Conservation (phyloP, 768 basidiomycete genomes). For the Phlebiopsis gigantea region DNA sequence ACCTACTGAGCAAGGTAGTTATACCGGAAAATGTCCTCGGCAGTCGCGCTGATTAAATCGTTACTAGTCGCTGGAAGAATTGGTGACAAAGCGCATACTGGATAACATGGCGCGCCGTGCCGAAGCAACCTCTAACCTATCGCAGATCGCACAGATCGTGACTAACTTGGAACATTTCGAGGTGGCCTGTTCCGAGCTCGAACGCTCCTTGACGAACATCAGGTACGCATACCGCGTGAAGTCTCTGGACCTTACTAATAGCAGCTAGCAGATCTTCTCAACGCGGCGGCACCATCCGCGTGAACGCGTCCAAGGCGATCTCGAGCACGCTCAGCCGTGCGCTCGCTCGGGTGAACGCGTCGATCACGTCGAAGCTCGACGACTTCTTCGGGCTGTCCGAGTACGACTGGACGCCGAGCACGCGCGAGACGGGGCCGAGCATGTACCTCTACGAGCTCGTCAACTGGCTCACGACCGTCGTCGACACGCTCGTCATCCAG, state of each 20-base stretch:
- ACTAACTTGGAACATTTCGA: constrained; percentile 92
- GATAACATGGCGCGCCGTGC: constrained; percentile 73
- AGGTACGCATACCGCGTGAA: constrained; percentile 41
- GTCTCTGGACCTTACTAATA: background rate
- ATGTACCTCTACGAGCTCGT: constrained; percentile 93
- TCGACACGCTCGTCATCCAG: constrained; percentile 83
- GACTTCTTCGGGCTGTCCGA: constrained; percentile 94
- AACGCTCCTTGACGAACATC: constrained; percentile 75
- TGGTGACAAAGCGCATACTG: constrained; percentile 73
- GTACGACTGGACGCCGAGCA: constrained; percentile 85
- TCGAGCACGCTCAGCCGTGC: constrained; percentile 63
- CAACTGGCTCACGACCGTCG: constrained; percentile 94
- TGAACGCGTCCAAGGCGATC: constrained; percentile 62
- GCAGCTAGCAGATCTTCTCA: constrained; percentile 60
- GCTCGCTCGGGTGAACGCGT: constrained; percentile 66
- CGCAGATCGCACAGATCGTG: constrained; percentile 90
- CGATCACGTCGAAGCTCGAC: constrained; percentile 89
- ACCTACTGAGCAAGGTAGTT: constrained; percentile 77
- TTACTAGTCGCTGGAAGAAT: constrained; percentile 74
- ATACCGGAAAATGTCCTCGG: background rate
- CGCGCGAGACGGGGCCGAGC: constrained; percentile 74
- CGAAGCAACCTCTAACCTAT: constrained; percentile 68
- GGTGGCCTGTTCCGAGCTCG: constrained; percentile 77
- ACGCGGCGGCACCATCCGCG: constrained; percentile 73
- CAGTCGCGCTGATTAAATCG: background rate